A percentile compares a stretch with the other conserved stretches of the same genome.
These are phyloP conservation scores for Aspergillus clavatus DNA, from an alignment of 2,329 filamentous ascomycete genomes.

Conservation along the genomic window DNA sequence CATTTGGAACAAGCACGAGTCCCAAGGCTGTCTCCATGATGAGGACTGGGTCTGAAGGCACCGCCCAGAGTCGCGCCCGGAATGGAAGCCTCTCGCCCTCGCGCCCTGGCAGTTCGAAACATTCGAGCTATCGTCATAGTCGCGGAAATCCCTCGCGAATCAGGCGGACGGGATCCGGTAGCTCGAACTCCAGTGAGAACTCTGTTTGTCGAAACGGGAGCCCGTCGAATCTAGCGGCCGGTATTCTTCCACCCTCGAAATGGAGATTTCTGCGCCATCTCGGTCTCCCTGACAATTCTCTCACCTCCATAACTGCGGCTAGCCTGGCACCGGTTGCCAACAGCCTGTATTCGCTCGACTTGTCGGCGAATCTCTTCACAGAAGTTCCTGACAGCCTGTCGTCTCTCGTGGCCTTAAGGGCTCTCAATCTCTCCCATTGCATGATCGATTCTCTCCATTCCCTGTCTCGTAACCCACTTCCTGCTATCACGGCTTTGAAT, in stretches of 20 bases:
- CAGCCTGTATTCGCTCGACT: conserved; percentile 83
- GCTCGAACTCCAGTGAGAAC: conserved; percentile 73
- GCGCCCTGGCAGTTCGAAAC: conserved; percentile 70
- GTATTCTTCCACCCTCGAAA: conserved; percentile 74
- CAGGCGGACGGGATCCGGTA: conserved; percentile 82
- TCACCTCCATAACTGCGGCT: conserved; percentile 70
- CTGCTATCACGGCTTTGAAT: conserved; percentile 89
- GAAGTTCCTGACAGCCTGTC: conserved; percentile 90
- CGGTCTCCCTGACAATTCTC: conserved; percentile 83
- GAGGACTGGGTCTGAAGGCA: conserved; percentile 54
- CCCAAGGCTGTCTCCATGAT: conserved; percentile 46
- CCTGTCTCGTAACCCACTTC: conserved; percentile 72
- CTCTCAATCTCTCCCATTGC: conserved; percentile 89
- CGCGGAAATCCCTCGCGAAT: conserved; percentile 68
- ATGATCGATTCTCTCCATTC: conserved; percentile 96
- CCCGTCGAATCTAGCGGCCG: conserved; percentile 69
- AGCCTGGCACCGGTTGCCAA: conserved; percentile 79
- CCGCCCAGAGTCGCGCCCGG: conserved; percentile 35
- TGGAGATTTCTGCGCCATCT: conserved; percentile 94
- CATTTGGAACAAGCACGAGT: conserved; percentile 46
- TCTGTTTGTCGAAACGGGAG: conserved; percentile 58
- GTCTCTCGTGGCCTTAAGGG: conserved; percentile 78
- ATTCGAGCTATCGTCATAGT: conserved; percentile 58
- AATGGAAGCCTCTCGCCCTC: conserved; percentile 76
- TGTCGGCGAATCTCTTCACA: conserved; percentile 89